Evolutionary conservation across 495 filamentous ascomycete species (phyloP), one percentile per base, ranked within the genome.

Genomic region (Penicillium flavigenum): DNA sequence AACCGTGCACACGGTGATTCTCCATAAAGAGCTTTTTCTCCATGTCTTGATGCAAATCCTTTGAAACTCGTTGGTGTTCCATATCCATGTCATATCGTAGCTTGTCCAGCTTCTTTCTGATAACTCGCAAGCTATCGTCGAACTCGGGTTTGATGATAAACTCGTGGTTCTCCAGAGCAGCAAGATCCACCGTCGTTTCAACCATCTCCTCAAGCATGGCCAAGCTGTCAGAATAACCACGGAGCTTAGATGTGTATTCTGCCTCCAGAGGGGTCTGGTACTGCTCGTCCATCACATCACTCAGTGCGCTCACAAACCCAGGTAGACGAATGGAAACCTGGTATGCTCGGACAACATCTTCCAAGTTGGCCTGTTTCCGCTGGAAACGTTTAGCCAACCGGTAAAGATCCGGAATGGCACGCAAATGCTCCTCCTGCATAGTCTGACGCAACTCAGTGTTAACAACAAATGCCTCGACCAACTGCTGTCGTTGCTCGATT

Each of bases 71-170:
- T 44, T 78, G 76, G 63, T 96, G 93, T 69, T 99, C 94, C 20
- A 76, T 74, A 38, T 91, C 81, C 90, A 99, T 97, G 26, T 92
- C 86, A 31, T 86, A 78, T 42, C 84, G 84, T 19, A 96, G 75
- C 70, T 88, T 91, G 63, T 98, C 93, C 16, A 99, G 84, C 69
- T 89, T 91, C 73, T 89, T 96, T 10, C 91, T 84, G 64, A 99
- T 92, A 32, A 90, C 86, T 22, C 88, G 85, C 14, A 99, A 78
- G 49, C 87, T 81, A 29, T 98, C 94, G 62, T 97, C 95, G 58
- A 97, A 99, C 65, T 98, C 95, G 2, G 94, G 91, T 73, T 98
- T 99, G 79, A 99, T 98, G 64, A 95, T 92, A 71, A 92, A 99
- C 72, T 99, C 94, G 67, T 99, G 94, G 66, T 94, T 92, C 58